phyloP scores from a whole-genome alignment of 2,329 filamentous ascomycete genomes.

The Beauveria pseudobassiana region DNA sequence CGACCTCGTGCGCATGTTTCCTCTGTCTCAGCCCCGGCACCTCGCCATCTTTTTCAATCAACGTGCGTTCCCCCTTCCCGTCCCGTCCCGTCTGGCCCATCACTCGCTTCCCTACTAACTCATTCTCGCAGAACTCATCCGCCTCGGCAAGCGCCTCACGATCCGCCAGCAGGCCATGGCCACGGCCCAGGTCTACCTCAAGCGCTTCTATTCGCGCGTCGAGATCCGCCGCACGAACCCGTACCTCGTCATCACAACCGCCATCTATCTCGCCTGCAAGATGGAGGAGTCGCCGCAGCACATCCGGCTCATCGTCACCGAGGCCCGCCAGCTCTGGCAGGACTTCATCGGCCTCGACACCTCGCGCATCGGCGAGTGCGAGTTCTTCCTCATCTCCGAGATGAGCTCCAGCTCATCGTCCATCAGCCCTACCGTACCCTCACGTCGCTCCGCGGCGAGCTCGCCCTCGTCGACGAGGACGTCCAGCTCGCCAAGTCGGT shows the following conservation, averaged over 20 bases:
- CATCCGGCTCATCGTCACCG: conserved; percentile 80
- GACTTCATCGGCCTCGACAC: conserved; percentile 70
- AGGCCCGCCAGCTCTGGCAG: conserved; percentile 80
- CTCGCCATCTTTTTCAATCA: conserved; percentile 89
- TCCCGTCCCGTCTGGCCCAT: not conserved
- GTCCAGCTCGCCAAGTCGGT: conserved; percentile 69
- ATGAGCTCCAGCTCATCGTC: conserved; percentile 85
- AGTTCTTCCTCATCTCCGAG: conserved; percentile 86
- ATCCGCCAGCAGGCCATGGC: conserved; percentile 88
- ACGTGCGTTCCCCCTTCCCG: conserved; percentile 45
- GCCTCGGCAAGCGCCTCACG: conserved; percentile 75
- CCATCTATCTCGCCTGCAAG: conserved; percentile 92
- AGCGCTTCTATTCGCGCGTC: conserved; percentile 85
- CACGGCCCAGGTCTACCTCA: conserved; percentile 90
- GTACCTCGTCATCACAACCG: conserved; percentile 86
- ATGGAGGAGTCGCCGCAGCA: conserved; percentile 97
- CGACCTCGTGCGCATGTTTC: conserved; percentile 67
- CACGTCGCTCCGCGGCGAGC: conserved; percentile 58
- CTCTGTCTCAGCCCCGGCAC: conserved; percentile 72
- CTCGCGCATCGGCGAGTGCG: conserved; percentile 83
- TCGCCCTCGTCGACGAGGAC: conserved; percentile 72
- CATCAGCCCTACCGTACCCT: conserved; percentile 87
- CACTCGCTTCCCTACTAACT: not conserved
- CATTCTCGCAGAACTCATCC: conserved; percentile 57
- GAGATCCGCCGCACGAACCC: conserved; percentile 91